Base-by-base conservation (phyloP, 805 yeast genomes). In the Barnettozyma botsteinii region DNA sequence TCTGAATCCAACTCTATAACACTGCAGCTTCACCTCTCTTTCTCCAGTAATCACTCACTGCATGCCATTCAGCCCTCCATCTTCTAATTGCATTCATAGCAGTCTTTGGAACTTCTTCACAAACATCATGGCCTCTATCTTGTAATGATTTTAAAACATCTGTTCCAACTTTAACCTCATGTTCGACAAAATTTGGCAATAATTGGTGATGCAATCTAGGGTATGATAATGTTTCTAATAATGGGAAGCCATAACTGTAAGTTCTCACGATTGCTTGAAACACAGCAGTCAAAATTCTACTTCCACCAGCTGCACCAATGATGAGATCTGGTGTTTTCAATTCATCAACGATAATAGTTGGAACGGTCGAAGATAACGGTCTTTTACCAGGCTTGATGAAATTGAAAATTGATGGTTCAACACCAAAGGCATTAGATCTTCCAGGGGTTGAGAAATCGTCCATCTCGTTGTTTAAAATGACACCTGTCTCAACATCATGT, bases 221-320 rank as follows among this genome's bases (percentile, higher is more conserved):
- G 52, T 65, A 81, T 1, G 95, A 76, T 18, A 89, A 71, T 0
- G 87, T 70, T 40, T 85, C 81, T 18, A 86, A 63, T 4, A 88
- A 56, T 1, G 79, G 69, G 64, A 77, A 56, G 2, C 71, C 61
- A 53, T 78, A 75, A 56, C 75, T 77, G 46, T 80, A 78, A 3
- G 67, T 64, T 38, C 96, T 65, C 2, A 85, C 70, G 14, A 91
- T 72, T 0, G 91, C 88, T 57, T 88, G 93, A 41, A 91, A 72
- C 4, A 91, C 77, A 1, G 94, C 76, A 0, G 96, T 85, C 12
- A 84, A 70, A 37, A 91, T 91, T 40, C 93, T 67, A 7, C 93
- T 81, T 0, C 98, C 98, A 9, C 98, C 98, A 2, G 97, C 94
- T 1, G 96, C 93, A 0, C 97, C 98, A 43, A 91, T 72, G 5